phyloP scores from a whole-genome alignment of 495 filamentous ascomycete species.

The Hypoxylon crocopeplum region DNA sequence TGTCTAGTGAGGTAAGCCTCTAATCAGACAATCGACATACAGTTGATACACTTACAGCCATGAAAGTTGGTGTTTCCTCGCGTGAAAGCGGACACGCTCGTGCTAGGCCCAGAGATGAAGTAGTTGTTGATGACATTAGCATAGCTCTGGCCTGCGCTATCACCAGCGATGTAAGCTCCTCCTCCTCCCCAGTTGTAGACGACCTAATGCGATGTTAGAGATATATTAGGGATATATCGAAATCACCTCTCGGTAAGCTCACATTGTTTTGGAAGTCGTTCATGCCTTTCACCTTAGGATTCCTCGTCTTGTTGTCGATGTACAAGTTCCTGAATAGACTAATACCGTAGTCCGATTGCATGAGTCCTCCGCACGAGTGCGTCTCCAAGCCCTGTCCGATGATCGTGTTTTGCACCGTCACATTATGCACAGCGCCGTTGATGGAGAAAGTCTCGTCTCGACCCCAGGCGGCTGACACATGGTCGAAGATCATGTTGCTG shows the following conservation, averaged over 20 bases:
- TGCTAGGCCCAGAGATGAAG: conserved; percentile 51
- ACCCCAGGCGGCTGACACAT: conserved; percentile 47
- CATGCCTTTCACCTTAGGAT: conserved; percentile 39
- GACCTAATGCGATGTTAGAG: conserved; percentile 22
- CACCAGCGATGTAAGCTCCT: conserved; percentile 46
- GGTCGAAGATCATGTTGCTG: conserved; percentile 50
- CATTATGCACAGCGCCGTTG: conserved; percentile 44
- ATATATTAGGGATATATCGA: too few relatives aligned
- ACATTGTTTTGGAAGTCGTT: conserved; percentile 42
- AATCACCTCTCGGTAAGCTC: not conserved
- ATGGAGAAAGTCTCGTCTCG: conserved; percentile 47
- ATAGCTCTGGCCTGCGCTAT: conserved; percentile 44
- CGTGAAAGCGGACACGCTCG: conserved; percentile 44
- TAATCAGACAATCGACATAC: not conserved
- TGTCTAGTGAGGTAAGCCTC: conserved; percentile 26
- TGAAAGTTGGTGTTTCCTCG: conserved; percentile 45
- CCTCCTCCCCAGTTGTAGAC: conserved; percentile 50
- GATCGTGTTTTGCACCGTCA: conserved; percentile 52
- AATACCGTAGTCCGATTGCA: conserved; percentile 38
- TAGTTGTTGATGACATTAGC: conserved; percentile 53
- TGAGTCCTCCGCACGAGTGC: conserved; percentile 41
- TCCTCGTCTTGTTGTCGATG: conserved; percentile 49
- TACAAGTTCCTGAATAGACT: conserved; percentile 49
- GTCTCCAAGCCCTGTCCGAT: conserved; percentile 49
- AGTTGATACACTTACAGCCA: conserved; percentile 29